Conservation (phyloP, 257 asterid genomes). For the Primulina huaijiensis region DNA sequence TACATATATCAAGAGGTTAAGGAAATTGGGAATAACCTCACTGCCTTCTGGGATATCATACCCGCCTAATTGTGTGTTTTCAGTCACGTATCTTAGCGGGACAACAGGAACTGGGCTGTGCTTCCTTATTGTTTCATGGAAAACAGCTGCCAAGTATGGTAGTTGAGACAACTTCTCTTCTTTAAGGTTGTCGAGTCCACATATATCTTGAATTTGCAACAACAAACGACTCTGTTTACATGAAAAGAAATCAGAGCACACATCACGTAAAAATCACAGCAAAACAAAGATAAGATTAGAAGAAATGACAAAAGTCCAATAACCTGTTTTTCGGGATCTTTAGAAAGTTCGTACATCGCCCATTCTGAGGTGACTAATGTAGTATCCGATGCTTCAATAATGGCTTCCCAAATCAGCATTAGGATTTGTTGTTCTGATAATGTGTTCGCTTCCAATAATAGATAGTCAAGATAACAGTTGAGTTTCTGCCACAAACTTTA, state of each 20-base stretch:
- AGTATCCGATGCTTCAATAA: constrained; percentile 72
- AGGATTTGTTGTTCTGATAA: constrained; percentile 50
- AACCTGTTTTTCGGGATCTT: constrained; percentile 58
- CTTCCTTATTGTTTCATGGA: constrained; percentile 65
- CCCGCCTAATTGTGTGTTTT: constrained; percentile 61
- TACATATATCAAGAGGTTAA: background rate
- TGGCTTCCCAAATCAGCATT: constrained; percentile 63
- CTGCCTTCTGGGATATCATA: constrained; percentile 56
- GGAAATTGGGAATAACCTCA: constrained; percentile 37
- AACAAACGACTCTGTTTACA: constrained; percentile 40
- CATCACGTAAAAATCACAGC: background rate
- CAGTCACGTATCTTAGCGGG: constrained; percentile 62
- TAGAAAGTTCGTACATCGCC: constrained; percentile 75
- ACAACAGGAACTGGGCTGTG: constrained; percentile 63
- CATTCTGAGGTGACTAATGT: constrained; percentile 60
- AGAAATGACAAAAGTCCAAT: background rate
- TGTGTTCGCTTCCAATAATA: constrained; percentile 47
- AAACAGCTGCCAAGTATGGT: constrained; percentile 59
- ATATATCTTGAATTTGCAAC: constrained; percentile 38
- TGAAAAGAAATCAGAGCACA: background rate
- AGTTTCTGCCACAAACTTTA: constrained; percentile 35
- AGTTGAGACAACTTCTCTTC: constrained; percentile 53
- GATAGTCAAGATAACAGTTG: constrained; percentile 48
- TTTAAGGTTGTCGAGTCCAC: constrained; percentile 41
- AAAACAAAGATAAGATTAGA: background rate